Percentiles rank a stretch among this genome's conserved stretches.
phyloP scores from a whole-genome alignment of 1,139 yeast species.

The Taphrina pruni region DNA sequence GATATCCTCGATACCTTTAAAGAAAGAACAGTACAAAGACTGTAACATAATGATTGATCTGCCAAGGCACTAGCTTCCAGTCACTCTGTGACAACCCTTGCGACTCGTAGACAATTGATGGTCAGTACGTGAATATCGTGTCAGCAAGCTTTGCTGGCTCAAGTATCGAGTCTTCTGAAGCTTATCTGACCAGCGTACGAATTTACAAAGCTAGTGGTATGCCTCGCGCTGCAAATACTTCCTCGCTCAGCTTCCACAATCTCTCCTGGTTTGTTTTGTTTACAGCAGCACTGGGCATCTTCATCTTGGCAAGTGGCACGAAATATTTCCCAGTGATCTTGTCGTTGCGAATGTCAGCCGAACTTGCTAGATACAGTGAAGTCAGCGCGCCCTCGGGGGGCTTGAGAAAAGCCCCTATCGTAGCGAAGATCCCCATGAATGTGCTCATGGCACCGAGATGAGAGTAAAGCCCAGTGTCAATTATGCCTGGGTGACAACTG shows the following conservation, averaged over 20 bases:
- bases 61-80: no score
- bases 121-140: no score
- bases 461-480: slow-evolving; percentile 43
- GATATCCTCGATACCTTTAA: no score
- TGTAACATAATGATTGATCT: no score
- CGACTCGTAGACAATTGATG: no score
- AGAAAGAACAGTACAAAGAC: no score
- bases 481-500: slow-evolving; percentile 46
- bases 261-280: slow-evolving; percentile 13
- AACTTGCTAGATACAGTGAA: slow-evolving; percentile 35
- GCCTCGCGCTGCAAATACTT: slow-evolving; percentile 6
- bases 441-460: slow-evolving; percentile 13
- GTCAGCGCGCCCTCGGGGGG: slow-evolving; percentile 40
- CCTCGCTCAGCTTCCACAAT: slow-evolving; percentile 31
- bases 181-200: no score
- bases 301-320: slow-evolving; percentile 26
- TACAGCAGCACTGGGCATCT: not conserved
- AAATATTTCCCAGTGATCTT: slow-evolving; percentile 36
- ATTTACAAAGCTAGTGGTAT: slow-evolving; percentile 11
- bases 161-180: not conserved
- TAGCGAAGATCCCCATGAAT: not conserved
- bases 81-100: no score
- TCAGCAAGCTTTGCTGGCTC: no score
- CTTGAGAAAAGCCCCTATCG: not conserved
- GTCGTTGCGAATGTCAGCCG: slow-evolving; percentile 19